Evolutionary conservation across 2,329 filamentous ascomycete genomes (phyloP), one percentile per base, ranked within the genome.

Genomic region (Cyanodermella asteris): DNA sequence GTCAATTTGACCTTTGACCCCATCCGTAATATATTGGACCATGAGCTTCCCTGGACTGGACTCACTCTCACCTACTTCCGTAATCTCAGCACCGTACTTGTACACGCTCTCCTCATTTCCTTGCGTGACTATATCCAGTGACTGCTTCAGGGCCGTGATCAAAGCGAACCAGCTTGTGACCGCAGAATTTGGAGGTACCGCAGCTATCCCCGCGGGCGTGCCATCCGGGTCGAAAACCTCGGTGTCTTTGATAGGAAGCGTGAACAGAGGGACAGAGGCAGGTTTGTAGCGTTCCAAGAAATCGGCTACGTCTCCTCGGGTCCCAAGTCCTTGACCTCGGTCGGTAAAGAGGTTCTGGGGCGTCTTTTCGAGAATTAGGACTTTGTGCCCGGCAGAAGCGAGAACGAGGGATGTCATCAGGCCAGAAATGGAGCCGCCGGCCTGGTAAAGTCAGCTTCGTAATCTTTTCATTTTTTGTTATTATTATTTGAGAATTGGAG

Each of bases 311-410:
- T 56, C 48, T 5, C 46, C 46, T 1, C 53, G 50, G 1, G 53
- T 52, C 0, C 56, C 51, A 11, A 58, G 50, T 4, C 54, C 53
- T 3, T 54, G 53, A 9, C 54, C 54, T 37, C 57, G 53, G 29
- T 56, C 49, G 28, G 55, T 51, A 2, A 57, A 38, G 6, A 56
- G 34, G n/a, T n/a, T n/a, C n/a, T n/a, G n/a, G 1, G 49, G 41
- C 20, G 51, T 51, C n/a, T 53, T 50, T 33, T 58, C 52, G 3
- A 57, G 39, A 15, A 55, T 51, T 2, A 45, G 50, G 5, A 47
- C 47, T 31, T 49, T 38, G 33, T 55, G 49, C 8, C 51, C 49
- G 15, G 49, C 41, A 2, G 42, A 39, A 28, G 51, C 51, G 17
- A 55, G 35, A 4, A 50, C 46, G 17, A 55, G 36, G 5, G 44